These are phyloP conservation scores for Calonectria leucothoes DNA, from an alignment of 2,329 filamentous ascomycete species.

Conservation along the genomic window DNA sequence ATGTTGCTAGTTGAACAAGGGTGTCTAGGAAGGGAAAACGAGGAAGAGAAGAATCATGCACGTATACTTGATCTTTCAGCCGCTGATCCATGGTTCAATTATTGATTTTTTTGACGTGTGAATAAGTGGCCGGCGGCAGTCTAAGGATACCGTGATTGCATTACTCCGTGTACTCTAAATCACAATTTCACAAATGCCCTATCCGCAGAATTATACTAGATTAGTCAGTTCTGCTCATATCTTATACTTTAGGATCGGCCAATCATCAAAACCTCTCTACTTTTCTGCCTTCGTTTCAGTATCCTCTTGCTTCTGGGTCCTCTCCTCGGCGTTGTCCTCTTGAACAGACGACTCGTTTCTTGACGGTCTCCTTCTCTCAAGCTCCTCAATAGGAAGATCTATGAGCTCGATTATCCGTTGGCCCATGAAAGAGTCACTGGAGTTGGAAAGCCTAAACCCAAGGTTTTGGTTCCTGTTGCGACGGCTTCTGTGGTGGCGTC, in stretches of 20 bases:
- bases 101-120: background rate
- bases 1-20: background rate
- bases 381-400: background rate
- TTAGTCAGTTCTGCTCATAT: background rate
- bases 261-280: background rate
- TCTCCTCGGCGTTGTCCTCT: background rate
- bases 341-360: background rate
- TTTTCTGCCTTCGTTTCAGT: background rate
- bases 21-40: background rate
- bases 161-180: background rate
- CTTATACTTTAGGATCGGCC: background rate
- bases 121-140: background rate
- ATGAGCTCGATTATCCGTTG: background rate
- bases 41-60: background rate
- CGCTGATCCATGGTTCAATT: background rate
- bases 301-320: background rate
- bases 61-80: background rate
- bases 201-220: background rate
- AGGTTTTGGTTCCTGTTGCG: background rate
- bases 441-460: background rate
- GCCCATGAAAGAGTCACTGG: background rate
- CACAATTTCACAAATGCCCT: background rate
- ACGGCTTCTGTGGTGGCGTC: too few relatives aligned
- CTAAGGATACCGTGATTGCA: background rate
- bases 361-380: background rate